Evolutionary conservation across 179 eudicot species (phyloP), one percentile per base, ranked within the genome.

Genomic region (Amaranthus tricolor): DNA sequence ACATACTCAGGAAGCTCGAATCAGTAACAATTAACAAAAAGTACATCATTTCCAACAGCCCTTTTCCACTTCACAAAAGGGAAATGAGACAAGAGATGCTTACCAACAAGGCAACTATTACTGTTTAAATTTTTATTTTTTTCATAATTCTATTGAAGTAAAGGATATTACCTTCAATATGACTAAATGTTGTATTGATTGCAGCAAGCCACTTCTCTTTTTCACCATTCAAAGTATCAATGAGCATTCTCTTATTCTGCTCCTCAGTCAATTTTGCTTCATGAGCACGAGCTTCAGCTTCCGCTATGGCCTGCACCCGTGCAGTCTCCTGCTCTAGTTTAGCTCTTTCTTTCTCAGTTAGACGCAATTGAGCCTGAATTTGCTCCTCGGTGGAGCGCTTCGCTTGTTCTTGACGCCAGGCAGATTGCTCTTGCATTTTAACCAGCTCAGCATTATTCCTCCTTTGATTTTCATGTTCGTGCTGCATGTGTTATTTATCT

Each of bases 161-260:
- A 48, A 24, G 40, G 10, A 1, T 69, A 43, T 53, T 75, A 96
- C 99, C 99, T 96, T 89, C 97, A 80, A 96, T 85, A 80, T 96
- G 99, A 79, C 90, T 72, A 80, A 96, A 93, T 74, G 97, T 88
- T 63, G 99, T 87, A 77, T 96, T 96, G 76, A 96, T 93, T 73
- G 98, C 97, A 68, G 98, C 97, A 66, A 96, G 96, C 99, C 99
- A 96, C 86, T 96, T 96, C 65, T 96, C 97, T 73, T 77, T 91
- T 83, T 96, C 99, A 54, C 97, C 99, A 77, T 86, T 84, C 76
- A 93, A 80, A 31, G 74, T 71, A 64, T 93, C 94, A 50, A 93
- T n/a, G 74, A 93, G 97, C 98, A 91, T 91, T 82, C 89, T 89
- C 82, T 85, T 87, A 75, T 96, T 89, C 57, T 88, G 89, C 76